phyloP scores from a whole-genome alignment of 306 rosid genomes.

The Urtica urens region DNA sequence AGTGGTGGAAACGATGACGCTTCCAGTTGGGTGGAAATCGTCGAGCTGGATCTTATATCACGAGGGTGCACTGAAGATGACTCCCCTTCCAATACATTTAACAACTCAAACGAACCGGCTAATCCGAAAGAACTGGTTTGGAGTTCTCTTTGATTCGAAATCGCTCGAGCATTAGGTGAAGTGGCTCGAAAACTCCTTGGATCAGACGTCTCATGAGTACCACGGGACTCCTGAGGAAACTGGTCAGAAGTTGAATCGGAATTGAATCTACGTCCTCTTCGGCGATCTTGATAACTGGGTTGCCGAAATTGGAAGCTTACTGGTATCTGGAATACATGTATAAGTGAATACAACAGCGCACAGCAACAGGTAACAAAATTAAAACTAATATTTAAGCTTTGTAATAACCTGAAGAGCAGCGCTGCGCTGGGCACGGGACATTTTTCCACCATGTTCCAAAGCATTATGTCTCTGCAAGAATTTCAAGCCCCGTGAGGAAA shows the following conservation, averaged over 20 bases:
- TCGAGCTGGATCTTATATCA: constrained; percentile 56
- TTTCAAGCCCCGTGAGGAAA: neutral
- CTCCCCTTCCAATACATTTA: constrained; percentile 35
- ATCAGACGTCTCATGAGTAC: constrained; percentile 64
- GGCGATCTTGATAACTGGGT: constrained; percentile 53
- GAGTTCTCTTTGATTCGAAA: constrained; percentile 28
- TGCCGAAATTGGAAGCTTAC: constrained; percentile 64
- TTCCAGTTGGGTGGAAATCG: constrained; percentile 34
- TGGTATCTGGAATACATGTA: constrained; percentile 50
- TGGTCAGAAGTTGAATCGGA: constrained; percentile 47
- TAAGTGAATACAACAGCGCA: neutral
- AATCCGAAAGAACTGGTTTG: constrained; percentile 40
- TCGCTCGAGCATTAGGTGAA: constrained; percentile 29
- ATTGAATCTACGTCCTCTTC: constrained; percentile 38
- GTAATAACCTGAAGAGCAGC: constrained; percentile 76
- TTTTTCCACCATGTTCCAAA: constrained; percentile 77
- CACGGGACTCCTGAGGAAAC: constrained; percentile 61
- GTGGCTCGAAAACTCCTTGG: constrained; percentile 19
- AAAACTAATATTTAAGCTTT: neutral
- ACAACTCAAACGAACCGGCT: constrained; percentile 48
- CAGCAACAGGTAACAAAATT: neutral
- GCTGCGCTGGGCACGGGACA: constrained; percentile 88
- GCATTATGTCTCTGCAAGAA: constrained; percentile 66
- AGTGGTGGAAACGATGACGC: constrained; percentile 91
- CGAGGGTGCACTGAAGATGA: constrained; percentile 57